phyloP scores from a whole-genome alignment of 2,329 filamentous ascomycete species.

The Mycocentrospora acerina region DNA sequence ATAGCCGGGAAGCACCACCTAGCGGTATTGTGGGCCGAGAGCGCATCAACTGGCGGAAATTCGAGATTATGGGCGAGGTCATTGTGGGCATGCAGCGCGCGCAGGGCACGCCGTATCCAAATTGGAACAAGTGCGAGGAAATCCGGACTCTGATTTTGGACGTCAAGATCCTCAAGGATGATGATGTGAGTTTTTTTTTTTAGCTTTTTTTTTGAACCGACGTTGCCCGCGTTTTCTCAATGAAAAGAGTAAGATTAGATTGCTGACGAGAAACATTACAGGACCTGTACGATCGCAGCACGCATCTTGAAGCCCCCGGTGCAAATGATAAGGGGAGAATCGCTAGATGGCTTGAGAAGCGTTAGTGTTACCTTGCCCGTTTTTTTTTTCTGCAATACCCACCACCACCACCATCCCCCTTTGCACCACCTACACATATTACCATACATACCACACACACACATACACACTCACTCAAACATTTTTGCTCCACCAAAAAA shows the following conservation, averaged over 20 bases:
- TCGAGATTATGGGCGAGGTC: conserved; percentile 92
- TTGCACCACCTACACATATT: no score
- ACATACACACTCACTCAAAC: no score
- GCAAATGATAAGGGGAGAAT: conserved; percentile 48
- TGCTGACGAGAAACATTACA: conserved; percentile 32
- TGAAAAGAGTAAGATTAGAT: no score
- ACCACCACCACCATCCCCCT: no score
- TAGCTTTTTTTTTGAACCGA: no score
- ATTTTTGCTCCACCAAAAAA: no score
- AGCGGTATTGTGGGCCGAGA: conserved; percentile 49
- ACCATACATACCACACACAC: no score
- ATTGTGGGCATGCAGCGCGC: conserved; percentile 89
- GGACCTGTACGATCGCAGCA: conserved; percentile 62
- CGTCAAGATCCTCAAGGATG: conserved; percentile 77
- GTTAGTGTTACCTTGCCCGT: conserved; percentile 35
- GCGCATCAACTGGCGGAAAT: conserved; percentile 96
- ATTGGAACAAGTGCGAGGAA: conserved; percentile 67
- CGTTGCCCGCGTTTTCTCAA: neutral
- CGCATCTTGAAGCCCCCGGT: conserved; percentile 53
- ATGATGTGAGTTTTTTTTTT: conserved; percentile 68
- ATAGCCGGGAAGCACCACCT: conserved; percentile 46
- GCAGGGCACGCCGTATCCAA: conserved; percentile 79
- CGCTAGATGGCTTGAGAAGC: conserved; percentile 50
- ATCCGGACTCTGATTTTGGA: conserved; percentile 77
- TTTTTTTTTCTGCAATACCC: no score